Percentiles rank a stretch among this genome's conserved stretches.
Evolutionary conservation across 371 early-diverging fungal genomes (phyloP).

Genomic region (Mortierella sp.): DNA sequence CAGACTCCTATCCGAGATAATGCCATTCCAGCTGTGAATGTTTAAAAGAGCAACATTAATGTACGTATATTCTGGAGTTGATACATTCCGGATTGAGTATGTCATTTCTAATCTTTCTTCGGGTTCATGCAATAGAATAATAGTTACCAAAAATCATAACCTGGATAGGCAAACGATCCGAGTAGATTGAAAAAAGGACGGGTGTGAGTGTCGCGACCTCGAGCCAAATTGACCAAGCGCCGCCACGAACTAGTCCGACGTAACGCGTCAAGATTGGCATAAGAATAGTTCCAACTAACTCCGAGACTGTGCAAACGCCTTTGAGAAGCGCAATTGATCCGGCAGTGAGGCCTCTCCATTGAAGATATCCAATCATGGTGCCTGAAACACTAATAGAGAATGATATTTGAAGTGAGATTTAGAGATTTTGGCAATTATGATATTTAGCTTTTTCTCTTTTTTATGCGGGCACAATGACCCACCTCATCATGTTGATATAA

Average conservation of each 20-base stretch:
- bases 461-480: background rate
- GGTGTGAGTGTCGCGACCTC: constrained; percentile 54
- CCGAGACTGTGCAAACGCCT: constrained; percentile 40
- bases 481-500: constrained; percentile 54
- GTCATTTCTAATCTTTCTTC: too few relatives aligned
- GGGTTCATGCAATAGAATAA: too few relatives aligned
- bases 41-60: too few relatives aligned
- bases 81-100: too few relatives aligned
- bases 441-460: too few relatives aligned
- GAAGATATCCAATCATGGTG: constrained; percentile 64
- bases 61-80: too few relatives aligned
- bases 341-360: constrained; percentile 41
- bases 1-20: constrained; percentile 64
- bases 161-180: constrained; percentile 34
- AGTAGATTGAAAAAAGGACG: constrained; percentile 50
- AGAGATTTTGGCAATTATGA: too few relatives aligned
- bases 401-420: too few relatives aligned
- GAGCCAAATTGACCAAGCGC: constrained; percentile 63
- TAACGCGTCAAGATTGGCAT: constrained; percentile 46
- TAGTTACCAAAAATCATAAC: constrained; percentile 40
- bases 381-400: constrained; percentile 49
- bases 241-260: constrained; percentile 59
- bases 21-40: constrained; percentile 55
- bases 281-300: constrained; percentile 53
- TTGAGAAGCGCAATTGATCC: constrained; percentile 43